Evolutionary conservation across 2,329 filamentous ascomycete genomes (phyloP), one percentile per base, ranked within the genome.

Genomic region (Ascochyta fabae): DNA sequence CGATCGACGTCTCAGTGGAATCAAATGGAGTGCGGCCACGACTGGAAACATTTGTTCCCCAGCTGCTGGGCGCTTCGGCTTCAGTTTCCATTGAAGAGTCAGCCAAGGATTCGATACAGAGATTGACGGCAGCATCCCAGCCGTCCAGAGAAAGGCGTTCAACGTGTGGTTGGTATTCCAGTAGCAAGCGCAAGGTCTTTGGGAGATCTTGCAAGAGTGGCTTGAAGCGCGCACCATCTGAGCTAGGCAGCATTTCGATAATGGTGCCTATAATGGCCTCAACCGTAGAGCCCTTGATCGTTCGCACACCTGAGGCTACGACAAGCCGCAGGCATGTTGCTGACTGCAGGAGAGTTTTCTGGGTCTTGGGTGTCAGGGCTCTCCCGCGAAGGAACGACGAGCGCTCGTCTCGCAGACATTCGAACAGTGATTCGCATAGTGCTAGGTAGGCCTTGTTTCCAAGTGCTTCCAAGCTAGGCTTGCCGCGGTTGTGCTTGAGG

Each of bases 351-450:
- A 99, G 81, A 24, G 89, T 84, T 2, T 80, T 75, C 10, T 54
- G 48, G 5, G 61, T 56, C 53, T 69, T 71, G 45, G 55, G 6
- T 9, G 59, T 48, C 35, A 79, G 79, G 31, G 84, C 77, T 47
- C 77, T 77, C 52, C 78, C 82, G 58, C 79, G 82, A 24, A 81
- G 77, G 61, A 85, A 89, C 16, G 76, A 72, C 9, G 86, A 80
- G 70, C 91, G 92, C 64, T 96, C 92, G 13, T 82, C 75, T 16
- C 88, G 73, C 1, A 84, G 84, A 69, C 83, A 88, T 49, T 84
- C 83, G 69, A 97, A 96, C 3, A 98, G 79, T 1, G 86, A 84
- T 68, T 97, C 92, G 65, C 91, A 91, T 39, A 97, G 86, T 56
- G 85, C 84, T 69, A 95, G 89, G 64, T 90, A 96, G n/a, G 84